Percentiles rank a stretch among this genome's conserved stretches.
Evolutionary conservation across 345 rosid species (phyloP).

Genomic region (Firmiana major): DNA sequence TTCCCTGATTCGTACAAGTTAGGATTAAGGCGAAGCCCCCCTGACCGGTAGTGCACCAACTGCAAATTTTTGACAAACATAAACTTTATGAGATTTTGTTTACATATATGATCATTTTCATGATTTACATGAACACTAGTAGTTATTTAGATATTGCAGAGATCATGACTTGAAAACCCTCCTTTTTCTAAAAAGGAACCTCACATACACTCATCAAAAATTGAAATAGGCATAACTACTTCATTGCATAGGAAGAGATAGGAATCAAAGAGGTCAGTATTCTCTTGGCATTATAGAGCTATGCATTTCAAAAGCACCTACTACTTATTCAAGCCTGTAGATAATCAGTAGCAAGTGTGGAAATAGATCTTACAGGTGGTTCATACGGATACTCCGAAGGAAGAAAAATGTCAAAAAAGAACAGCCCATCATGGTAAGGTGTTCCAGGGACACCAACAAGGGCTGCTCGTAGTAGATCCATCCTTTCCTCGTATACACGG

Average conservation of each 20-base stretch:
- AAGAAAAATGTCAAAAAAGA: conserved; percentile 85
- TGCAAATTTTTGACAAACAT: conserved; percentile 28
- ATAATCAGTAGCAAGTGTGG: conserved; percentile 4
- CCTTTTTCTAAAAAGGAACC: neutral
- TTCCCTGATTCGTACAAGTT: conserved; percentile 87
- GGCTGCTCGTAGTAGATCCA: conserved; percentile 83
- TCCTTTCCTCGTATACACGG: conserved; percentile 79
- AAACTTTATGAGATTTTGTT: conserved; percentile 6
- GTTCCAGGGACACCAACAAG: conserved; percentile 83
- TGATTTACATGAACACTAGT: neutral
- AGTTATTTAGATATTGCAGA: neutral
- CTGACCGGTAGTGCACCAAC: conserved; percentile 82
- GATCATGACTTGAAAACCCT: neutral
- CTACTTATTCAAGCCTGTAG: neutral
- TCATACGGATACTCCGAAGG: conserved; percentile 81
- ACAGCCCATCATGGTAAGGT: conserved; percentile 88
- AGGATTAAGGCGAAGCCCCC: conserved; percentile 93
- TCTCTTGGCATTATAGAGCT: neutral
- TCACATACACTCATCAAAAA: neutral
- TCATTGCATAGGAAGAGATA: neutral
- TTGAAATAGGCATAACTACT: neutral
- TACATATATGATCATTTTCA: neutral
- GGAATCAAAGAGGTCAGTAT: neutral
- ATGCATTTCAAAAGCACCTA: neutral
- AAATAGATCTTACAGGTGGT: conserved; percentile 70